Base-by-base conservation (phyloP, 768 basidiomycete species). In the Hebeloma cylindrosporum region DNA sequence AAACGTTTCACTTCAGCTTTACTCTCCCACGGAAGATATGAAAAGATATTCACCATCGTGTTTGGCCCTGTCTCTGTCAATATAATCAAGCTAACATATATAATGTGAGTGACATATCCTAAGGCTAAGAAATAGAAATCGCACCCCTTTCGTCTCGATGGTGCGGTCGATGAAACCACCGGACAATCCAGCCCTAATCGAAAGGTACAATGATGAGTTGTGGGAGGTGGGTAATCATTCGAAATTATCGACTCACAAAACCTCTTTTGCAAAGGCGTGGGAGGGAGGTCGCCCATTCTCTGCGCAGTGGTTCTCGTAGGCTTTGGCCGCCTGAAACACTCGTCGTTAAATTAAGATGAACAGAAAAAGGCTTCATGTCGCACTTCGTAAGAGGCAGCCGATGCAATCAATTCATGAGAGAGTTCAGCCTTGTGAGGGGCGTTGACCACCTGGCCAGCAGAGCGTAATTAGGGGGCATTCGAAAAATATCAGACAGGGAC, bases 341-440 rank as follows among this genome's bases (percentile, higher is more conserved):
- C 29, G 11, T 30, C 14, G 16, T 11, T 23, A 17, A 23, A 39
- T 27, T 18, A 30, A 18, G 14, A 29, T 29, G 3, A 26, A 27
- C 23, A 40, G 29, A 9, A 9, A 16, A 20, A 4, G 5, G 7
- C n/a, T 14, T 14, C 20, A 10, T 7, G 20, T 34, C 62, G 7
- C 27, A 78, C 82, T 72, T 80, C 82, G 62, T 73, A 87, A 20
- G 80, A 63, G 6, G 83, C 84, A 30, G 85, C 85, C 30, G 66
- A 82, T 35, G 81, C 80, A 48, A 88, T 72, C 30, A 86, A 59
- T 63, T 88, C 79, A 60, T 88, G 85, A 6, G 80, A 77, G 42
- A 84, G 63, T 44, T 64, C 45, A 1, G 83, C 78, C 65, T 82
- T 66, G 69, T 84, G 83, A 7, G 70, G 72, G 13, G 71, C 70